phyloP scores from a whole-genome alignment of 1,139 yeast species.

The Pichia terricola region DNA sequence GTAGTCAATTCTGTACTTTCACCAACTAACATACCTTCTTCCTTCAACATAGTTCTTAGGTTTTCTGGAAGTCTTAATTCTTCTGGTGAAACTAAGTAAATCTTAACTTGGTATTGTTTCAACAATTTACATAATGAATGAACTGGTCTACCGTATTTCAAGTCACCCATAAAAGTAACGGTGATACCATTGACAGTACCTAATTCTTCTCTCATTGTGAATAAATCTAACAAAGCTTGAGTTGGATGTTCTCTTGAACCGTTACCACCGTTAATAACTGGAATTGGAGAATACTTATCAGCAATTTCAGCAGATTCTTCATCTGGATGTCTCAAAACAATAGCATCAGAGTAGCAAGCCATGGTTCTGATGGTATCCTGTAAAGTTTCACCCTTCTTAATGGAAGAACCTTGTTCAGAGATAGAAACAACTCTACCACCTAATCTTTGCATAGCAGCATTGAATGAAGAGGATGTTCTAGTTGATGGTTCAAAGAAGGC shows the following conservation, averaged over 20 bases:
- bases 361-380: slow-evolving; percentile 94
- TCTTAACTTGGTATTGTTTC: slow-evolving; percentile 85
- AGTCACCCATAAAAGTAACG: slow-evolving; percentile 97
- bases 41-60: slow-evolving; percentile 54
- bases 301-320: slow-evolving; percentile 91
- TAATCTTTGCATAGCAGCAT: slow-evolving; percentile 98
- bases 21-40: slow-evolving; percentile 56
- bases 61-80: slow-evolving; percentile 77
- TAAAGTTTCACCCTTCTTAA: slow-evolving; percentile 94
- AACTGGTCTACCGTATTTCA: slow-evolving; percentile 96
- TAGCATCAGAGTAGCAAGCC: slow-evolving; percentile 94
- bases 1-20: slow-evolving; percentile 75
- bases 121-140: slow-evolving; percentile 90
- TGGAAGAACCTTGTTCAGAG: slow-evolving; percentile 77
- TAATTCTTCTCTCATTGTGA: slow-evolving; percentile 96
- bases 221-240: slow-evolving; percentile 93
- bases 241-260: slow-evolving; percentile 98
- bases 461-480: slow-evolving; percentile 91
- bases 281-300: slow-evolving; percentile 93
- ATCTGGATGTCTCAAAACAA: slow-evolving; percentile 93
- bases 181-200: slow-evolving; percentile 98
- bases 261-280: slow-evolving; percentile 96
- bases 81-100: slow-evolving; percentile 85
- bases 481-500: slow-evolving; percentile 98
- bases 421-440: slow-evolving; percentile 96